Evolutionary conservation across 768 basidiomycete genomes (phyloP).

Genomic region (Podaxis sp.): DNA sequence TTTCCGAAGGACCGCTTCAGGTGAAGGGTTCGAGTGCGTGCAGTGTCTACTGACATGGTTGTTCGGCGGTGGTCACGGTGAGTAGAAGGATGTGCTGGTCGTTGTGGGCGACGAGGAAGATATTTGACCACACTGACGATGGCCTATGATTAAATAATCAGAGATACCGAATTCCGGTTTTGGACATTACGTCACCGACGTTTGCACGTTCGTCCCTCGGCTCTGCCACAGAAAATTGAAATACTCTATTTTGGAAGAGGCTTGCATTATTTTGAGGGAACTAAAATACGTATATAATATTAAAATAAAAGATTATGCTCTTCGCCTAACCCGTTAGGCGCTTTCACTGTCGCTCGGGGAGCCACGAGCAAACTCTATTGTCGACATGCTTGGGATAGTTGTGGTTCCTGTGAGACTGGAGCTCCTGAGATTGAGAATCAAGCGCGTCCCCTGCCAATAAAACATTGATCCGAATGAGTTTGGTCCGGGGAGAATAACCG

Average conservation of each 20-base stretch:
- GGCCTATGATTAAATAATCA: not conserved
- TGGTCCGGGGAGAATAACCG: not conserved
- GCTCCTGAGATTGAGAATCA: not conserved
- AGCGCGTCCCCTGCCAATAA: not conserved
- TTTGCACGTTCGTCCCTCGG: too few relatives aligned
- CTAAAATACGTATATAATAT: too few relatives aligned
- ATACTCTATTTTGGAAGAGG: too few relatives aligned
- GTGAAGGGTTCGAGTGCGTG: constrained; percentile 43
- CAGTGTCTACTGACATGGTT: constrained; percentile 28
- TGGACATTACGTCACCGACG: not conserved
- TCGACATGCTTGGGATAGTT: not conserved
- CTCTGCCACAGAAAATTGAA: too few relatives aligned
- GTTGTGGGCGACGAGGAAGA: not conserved
- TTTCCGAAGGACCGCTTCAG: constrained; percentile 72
- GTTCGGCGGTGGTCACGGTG: not conserved
- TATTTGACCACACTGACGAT: not conserved
- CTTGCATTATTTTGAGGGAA: too few relatives aligned
- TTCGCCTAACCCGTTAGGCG: not conserved
- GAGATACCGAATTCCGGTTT: not conserved
- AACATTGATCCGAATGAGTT: not conserved
- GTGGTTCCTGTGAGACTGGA: not conserved
- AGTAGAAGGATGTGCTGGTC: not conserved
- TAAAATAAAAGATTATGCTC: not conserved
- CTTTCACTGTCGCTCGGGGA: not conserved
- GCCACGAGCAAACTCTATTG: not conserved